These are phyloP conservation scores for Helicostylum pulchrum DNA, from an alignment of 192 early-diverging fungal genomes.

Conservation along the genomic window DNA sequence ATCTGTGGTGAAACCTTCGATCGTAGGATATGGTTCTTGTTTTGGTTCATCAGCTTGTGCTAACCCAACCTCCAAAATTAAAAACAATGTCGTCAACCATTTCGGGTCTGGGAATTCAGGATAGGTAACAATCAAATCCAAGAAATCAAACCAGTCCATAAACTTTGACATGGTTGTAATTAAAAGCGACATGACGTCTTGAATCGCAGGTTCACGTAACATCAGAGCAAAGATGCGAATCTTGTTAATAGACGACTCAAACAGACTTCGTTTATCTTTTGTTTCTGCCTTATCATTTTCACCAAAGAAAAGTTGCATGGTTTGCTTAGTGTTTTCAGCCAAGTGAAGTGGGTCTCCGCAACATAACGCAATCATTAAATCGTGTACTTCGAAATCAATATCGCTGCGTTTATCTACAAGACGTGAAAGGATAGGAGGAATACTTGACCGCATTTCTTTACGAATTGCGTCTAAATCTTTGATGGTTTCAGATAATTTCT, in stretches of 20 bases:
- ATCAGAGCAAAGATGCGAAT: conserved; percentile 37
- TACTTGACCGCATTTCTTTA: conserved; percentile 35
- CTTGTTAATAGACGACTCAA: not conserved
- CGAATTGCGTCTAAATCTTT: conserved; percentile 26
- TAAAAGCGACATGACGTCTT: conserved; percentile 37
- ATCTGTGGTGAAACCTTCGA: not conserved
- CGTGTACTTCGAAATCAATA: conserved; percentile 63
- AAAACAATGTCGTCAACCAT: conserved; percentile 60
- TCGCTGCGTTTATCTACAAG: conserved; percentile 55
- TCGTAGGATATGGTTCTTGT: not conserved
- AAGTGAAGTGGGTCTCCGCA: not conserved
- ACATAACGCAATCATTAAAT: conserved; percentile 55
- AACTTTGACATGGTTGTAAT: conserved; percentile 6
- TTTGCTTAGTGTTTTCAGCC: not conserved
- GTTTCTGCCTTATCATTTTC: not conserved
- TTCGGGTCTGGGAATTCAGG: conserved; percentile 26
- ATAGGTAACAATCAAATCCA: conserved; percentile 4
- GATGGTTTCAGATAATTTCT: not conserved
- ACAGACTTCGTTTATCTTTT: not conserved
- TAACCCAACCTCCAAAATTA: conserved; percentile 64
- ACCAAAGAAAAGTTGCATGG: conserved; percentile 6
- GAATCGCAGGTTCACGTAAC: conserved; percentile 54
- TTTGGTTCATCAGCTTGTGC: conserved; percentile 63
- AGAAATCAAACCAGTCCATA: conserved; percentile 2
- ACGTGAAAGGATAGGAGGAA: conserved; percentile 40